Base-by-base conservation (phyloP, 2,329 filamentous ascomycete genomes). In the Botrytis aclada region DNA sequence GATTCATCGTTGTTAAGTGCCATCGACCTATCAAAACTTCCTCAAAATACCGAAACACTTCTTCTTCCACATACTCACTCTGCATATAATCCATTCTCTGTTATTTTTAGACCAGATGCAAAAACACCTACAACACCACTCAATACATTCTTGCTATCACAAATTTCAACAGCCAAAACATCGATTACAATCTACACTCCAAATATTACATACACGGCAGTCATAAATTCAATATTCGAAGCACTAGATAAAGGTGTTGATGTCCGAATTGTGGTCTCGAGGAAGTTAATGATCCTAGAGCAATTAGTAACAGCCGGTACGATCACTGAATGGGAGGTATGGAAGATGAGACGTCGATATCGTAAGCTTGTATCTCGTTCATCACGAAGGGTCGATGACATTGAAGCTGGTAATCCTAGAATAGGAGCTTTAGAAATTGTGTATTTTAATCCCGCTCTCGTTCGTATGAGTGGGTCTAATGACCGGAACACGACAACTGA, bases 291-390 rank as follows among this genome's bases (percentile, higher is more conserved):
- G 92, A 79, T 92, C 25, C 82, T 93, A 43, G 93, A 97, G 82
- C 93, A 97, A 80, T 83, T 96, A n/a, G 84, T 93, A 37, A 96
- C 93, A 0, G 90, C 92, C 0, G 91, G 91, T 0, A 94, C 91
- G 0, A 93, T 90, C 0, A 95, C 93, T 0, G 85, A 88, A 0
- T 84, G 88, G 75, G 92, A 90, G 74, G 79, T 96, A 7, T 84
- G 83, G 41, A 85, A 83, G 63, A 83, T 95, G 14, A 84, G 90
- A 4, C 85, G 85, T 62, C 83, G 84, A 37, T 90, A 93, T 77
- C 80, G 83, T 51, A 80, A 74, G 14, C 74, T 82, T 2, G 67
- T 69, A 77, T 60, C 43, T 37, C n/a, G n/a, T 2, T 25, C 45
- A 14, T 56, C 62, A 9, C 18, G 64, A 75, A 76, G 73, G 65